Evolutionary conservation across 805 yeast species (phyloP), one percentile per base, ranked within the genome.

Genomic region (Yarrowia sp.): DNA sequence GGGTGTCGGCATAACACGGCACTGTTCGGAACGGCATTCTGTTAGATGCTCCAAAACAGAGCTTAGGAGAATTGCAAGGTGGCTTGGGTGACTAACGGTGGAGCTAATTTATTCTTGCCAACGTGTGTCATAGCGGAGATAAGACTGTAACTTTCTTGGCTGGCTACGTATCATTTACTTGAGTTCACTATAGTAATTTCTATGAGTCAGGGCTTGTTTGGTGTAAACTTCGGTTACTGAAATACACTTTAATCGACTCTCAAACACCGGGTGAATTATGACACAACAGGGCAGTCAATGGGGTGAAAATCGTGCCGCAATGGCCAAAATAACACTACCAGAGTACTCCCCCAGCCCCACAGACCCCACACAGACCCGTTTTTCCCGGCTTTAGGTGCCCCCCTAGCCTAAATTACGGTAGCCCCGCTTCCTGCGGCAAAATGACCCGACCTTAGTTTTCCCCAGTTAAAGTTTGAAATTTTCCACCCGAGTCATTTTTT

Each of bases 401-500:
- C 8, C 13, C 38, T 51, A 51, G 58, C 18, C 43, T 28, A 33
- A 17, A 36, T 14, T 39, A 36, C 11, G 15, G 13, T 41, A 55
- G 45, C 61, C 45, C 45, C 61, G 47, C 47, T 55, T 48, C 28
- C 61, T 55, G 61, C 61, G 61, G 61, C 47, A 55, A 55, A 55
- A 55, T 39, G 61, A 38, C 61, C 61, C 61, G 45, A 55, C 61
- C 8, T 7, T 42, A 42, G 31, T 17, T 42, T 42, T 14, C 14
- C 13, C 31, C 10, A 55, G 61, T 55, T 55, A 55, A n/a, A 41
- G 61, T 55, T 55, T 55, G 61, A 55, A 55, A 55, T 55, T 55
- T 55, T 55, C 61, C 61, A 55, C 61, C 61, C 61, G 61, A 55
- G 61, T 55, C 61, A 55, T 55, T 55, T 55, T 55, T 55, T 55